Conservation (phyloP, 2,329 filamentous ascomycete species). For the Diaporthe aspalathi region DNA sequence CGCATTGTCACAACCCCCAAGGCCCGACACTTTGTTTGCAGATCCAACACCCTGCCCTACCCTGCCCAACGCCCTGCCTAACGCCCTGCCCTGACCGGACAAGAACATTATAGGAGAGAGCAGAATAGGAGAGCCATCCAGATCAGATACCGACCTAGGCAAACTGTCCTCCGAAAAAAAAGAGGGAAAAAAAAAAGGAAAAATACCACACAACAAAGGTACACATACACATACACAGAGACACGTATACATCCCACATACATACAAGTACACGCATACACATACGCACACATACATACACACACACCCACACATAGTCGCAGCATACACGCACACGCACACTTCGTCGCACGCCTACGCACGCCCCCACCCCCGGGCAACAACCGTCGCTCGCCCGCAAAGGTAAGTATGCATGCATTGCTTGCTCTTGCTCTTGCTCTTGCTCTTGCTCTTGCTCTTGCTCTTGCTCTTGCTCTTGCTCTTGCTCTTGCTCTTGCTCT, state of each 20-base stretch:
- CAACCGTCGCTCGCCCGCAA: background rate
- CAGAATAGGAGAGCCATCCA: background rate
- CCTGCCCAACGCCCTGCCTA: background rate
- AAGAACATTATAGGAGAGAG: background rate
- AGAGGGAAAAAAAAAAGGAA: too few species aligned
- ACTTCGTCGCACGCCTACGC: background rate
- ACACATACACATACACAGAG: background rate
- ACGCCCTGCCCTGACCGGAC: background rate
- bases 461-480: too few species aligned
- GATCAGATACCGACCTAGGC: too few species aligned
- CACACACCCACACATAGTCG: background rate
- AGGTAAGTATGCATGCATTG: background rate
- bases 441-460: too few species aligned
- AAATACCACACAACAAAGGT: background rate
- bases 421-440: too few species aligned
- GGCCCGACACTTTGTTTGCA: conserved; percentile 30
- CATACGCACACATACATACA: background rate
- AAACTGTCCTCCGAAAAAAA: background rate
- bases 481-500: too few species aligned
- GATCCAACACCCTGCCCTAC: conserved; percentile 18
- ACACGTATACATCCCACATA: background rate
- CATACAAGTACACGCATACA: background rate
- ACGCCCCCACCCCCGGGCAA: background rate
- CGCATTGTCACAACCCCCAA: conserved; percentile 29
- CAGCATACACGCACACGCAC: background rate